These are phyloP conservation scores for Pseudomonodictys pantanalensis DNA, from an alignment of 495 filamentous ascomycete species.

Conservation along the genomic window DNA sequence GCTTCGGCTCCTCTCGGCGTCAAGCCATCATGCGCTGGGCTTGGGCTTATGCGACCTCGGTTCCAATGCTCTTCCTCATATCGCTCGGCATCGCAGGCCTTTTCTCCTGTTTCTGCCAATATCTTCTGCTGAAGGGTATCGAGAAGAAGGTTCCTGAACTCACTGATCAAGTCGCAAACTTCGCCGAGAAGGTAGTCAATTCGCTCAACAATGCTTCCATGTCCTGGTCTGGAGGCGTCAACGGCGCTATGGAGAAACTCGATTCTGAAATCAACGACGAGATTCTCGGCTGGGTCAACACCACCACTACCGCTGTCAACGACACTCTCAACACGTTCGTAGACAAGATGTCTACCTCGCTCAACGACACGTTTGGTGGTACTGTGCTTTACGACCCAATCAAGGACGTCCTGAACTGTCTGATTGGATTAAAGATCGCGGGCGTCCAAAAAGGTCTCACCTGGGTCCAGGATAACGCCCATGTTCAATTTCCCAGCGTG, in stretches of 20 bases:
- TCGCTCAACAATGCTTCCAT: conserved; percentile 69
- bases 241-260: conserved; percentile 64
- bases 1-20: conserved; percentile 63
- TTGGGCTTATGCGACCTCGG: conserved; percentile 79
- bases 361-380: conserved; percentile 75
- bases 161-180: conserved; percentile 71
- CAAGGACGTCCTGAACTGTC: conserved; percentile 56
- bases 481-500: conserved; percentile 76
- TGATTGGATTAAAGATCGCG: conserved; percentile 43
- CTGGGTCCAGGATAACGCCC: conserved; percentile 82
- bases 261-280: conserved; percentile 76
- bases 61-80: conserved; percentile 82
- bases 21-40: conserved; percentile 78
- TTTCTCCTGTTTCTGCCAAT: conserved; percentile 81
- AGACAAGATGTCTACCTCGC: conserved; percentile 63
- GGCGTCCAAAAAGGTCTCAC: conserved; percentile 78
- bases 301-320: conserved; percentile 76
- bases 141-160: conserved; percentile 74
- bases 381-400: conserved; percentile 74
- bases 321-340: conserved; percentile 80
- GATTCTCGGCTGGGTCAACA: conserved; percentile 85
- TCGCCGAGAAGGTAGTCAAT: conserved; percentile 73
- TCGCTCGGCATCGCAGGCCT: conserved; percentile 82
- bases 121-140: conserved; percentile 68
- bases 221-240: conserved; percentile 74